phyloP scores from a whole-genome alignment of 371 early-diverging fungal genomes.

The Rhizopus stolonifer region DNA sequence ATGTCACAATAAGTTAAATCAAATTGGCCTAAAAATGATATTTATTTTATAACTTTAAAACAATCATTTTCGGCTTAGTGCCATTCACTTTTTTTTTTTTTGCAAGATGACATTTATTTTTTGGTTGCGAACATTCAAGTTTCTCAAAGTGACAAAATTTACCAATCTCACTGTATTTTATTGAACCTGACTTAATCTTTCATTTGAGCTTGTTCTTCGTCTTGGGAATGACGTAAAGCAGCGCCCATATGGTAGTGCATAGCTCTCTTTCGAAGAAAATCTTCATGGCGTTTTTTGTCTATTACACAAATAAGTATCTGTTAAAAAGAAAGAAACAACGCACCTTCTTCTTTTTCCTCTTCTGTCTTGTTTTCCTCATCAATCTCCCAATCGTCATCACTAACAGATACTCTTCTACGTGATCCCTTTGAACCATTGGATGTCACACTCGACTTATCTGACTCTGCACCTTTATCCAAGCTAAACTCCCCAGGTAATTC shows the following conservation, averaged over 20 bases:
- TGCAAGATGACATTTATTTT: too few relatives aligned
- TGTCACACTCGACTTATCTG: conserved; percentile 41
- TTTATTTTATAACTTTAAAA: too few relatives aligned
- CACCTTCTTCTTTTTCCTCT: conserved; percentile 30
- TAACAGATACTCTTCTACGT: conserved; percentile 29
- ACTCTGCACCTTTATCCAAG: conserved; percentile 43
- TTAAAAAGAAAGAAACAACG: background rate
- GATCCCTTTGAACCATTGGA: conserved; percentile 31
- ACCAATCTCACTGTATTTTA: too few relatives aligned
- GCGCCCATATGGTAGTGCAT: conserved; percentile 74
- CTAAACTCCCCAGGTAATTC: conserved; percentile 50
- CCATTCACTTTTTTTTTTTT: too few relatives aligned
- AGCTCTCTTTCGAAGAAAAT: conserved; percentile 72
- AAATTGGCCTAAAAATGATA: too few relatives aligned
- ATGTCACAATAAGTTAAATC: too few relatives aligned
- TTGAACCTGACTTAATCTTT: background rate
- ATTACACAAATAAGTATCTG: background rate
- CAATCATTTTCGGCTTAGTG: too few relatives aligned
- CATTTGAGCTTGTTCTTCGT: conserved; percentile 9
- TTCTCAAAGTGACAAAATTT: too few relatives aligned
- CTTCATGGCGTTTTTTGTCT: conserved; percentile 53
- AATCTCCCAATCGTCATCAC: conserved; percentile 55
- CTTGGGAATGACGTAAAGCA: conserved; percentile 38
- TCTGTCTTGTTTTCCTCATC: conserved; percentile 45
- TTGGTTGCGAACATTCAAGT: too few relatives aligned